Evolutionary conservation across 225 moss, liverwort and hornwort genomes (phyloP), one percentile per base, ranked within the genome.

Genomic region (Marchantia paleacea): DNA sequence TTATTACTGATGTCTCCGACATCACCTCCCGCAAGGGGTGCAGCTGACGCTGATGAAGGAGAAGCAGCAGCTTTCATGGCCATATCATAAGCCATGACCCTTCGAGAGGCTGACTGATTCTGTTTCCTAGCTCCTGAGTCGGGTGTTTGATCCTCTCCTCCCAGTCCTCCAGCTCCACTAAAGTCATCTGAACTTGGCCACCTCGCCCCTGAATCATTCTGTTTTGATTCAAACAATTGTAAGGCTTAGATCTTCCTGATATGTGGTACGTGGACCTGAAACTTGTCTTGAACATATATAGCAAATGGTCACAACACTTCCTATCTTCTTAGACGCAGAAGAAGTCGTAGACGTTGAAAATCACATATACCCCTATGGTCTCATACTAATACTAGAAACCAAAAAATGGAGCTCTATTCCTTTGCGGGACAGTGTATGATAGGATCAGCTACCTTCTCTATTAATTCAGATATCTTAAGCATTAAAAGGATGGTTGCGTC

Each of bases 41-140:
- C 7, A 69, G 83, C 85, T 28, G 75, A 52, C 22, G 74, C 55
- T 68, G 80, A 80, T 64, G 88, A n/a, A 64, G 83, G 88, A 47
- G 82, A 85, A 78, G 75, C 81, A 26, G 81, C 80, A 72, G 83
- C 78, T 75, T 88, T 88, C 79, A 83, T 81, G 16, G 79, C 81
- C 76, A 80, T 68, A 16, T 85, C 85, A 74, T 82, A 81, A 0
- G 70, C 75, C 61, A 79, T 58, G 18, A 77, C 8, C 63, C 81
- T 65, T 31, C 81, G 69, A 39, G 77, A 77, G 8, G 63, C 60
- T 13, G 75, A 83, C 14, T 75, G 83, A 54, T 76, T 65, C 25
- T 70, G 75, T 68, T 83, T 73, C 64, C 66, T 81, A n/a, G 78
- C 54, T 22, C 73, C 81, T 24, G 48, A 62, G 57, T 78, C 83